Evolutionary conservation across 2,329 filamentous ascomycete genomes (phyloP).

Genomic region (Ophiostoma himal-ulmi): DNA sequence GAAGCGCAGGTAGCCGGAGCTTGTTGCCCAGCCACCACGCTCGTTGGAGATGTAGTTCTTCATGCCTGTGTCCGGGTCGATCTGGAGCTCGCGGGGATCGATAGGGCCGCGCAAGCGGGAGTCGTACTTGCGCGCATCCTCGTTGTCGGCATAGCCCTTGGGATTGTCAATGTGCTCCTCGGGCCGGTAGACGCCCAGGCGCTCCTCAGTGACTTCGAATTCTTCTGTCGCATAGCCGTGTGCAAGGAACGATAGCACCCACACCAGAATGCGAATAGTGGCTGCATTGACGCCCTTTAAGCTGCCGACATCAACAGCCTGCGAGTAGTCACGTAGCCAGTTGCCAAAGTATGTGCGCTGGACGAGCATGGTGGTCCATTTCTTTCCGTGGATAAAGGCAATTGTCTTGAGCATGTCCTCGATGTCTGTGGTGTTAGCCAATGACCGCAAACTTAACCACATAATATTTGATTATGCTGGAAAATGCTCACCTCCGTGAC

Average conservation of each 20-base stretch:
- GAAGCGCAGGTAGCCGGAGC: conserved; percentile 73
- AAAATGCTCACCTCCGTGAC: conserved; percentile 52
- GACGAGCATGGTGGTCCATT: conserved; percentile 75
- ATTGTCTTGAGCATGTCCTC: conserved; percentile 76
- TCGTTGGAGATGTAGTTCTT: conserved; percentile 99
- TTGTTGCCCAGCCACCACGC: conserved; percentile 79
- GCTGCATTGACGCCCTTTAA: conserved; percentile 72
- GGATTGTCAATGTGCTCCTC: conserved; percentile 74
- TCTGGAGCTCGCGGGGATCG: conserved; percentile 61
- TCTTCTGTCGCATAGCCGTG: conserved; percentile 83
- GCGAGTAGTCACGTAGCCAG: conserved; percentile 80
- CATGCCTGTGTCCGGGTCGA: conserved; percentile 80
- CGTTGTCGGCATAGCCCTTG: conserved; percentile 76
- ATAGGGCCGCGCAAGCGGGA: conserved; percentile 75
- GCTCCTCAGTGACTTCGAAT: conserved; percentile 76
- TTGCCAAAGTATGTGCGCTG: conserved; percentile 80
- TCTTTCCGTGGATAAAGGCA: conserved; percentile 71
- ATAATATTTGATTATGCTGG: neutral
- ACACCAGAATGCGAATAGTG: conserved; percentile 71
- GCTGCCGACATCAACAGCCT: conserved; percentile 74
- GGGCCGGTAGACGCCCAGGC: conserved; percentile 72
- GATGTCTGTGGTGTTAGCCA: conserved; percentile 49
- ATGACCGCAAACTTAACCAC: neutral
- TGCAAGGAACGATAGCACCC: conserved; percentile 74
- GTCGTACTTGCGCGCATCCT: conserved; percentile 79